These are phyloP conservation scores for Phytophthora capsici DNA, from an alignment of 352 stramenopile genomes.

Conservation along the genomic window DNA sequence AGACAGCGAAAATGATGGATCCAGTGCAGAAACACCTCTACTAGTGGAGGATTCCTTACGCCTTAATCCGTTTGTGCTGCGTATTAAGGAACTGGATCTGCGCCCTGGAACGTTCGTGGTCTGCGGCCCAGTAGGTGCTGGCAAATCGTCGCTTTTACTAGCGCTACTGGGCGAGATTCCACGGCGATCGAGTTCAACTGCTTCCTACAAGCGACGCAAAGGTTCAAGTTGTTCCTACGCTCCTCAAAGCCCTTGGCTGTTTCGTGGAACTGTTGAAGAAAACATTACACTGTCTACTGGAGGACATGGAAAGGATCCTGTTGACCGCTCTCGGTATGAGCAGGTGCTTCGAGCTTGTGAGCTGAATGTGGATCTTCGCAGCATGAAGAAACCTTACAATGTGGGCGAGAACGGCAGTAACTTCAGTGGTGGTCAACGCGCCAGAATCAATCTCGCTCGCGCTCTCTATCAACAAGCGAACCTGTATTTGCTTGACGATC, in stretches of 20 bases:
- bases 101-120: conserved; percentile 63
- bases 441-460: conserved; percentile 86
- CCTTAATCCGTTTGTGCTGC: conserved; percentile 44
- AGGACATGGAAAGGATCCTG: conserved; percentile 7
- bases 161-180: conserved; percentile 97
- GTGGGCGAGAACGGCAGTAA: conserved; percentile 78
- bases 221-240: conserved; percentile 57
- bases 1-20: conserved; percentile 4
- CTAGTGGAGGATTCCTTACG: conserved; percentile 10
- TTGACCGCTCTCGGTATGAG: conserved; percentile 55
- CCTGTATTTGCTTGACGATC: conserved; percentile 91
- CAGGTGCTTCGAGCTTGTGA: conserved; percentile 72
- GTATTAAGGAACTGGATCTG: conserved; percentile 54
- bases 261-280: conserved; percentile 56
- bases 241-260: conserved; percentile 83
- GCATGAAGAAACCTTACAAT: conserved; percentile 47
- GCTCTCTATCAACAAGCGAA: conserved; percentile 71
- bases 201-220: background rate
- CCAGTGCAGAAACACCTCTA: conserved; percentile 25
- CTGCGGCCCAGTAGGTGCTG: conserved; percentile 91
- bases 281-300: conserved; percentile 68
- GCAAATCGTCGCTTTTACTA: conserved; percentile 96
- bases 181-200: conserved; percentile 10
- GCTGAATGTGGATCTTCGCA: conserved; percentile 68
- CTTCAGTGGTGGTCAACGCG: conserved; percentile 86